Base-by-base conservation (phyloP, 1,284 basidiomycete species). In the Rhodofomes roseus region DNA sequence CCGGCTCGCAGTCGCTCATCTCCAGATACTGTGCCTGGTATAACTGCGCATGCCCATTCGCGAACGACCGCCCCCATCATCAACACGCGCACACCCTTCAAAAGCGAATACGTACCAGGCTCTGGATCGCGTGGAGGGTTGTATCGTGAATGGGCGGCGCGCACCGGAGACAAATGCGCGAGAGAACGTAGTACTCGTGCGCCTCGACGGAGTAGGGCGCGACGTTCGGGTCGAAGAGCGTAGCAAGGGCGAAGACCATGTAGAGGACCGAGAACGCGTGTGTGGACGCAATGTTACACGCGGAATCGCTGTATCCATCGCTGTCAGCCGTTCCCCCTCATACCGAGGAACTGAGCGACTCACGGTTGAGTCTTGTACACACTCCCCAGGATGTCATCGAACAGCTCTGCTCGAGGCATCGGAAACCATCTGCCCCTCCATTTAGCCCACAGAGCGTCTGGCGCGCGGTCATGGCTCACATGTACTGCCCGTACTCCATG, bases 21-120 rank as follows among this genome's bases (percentile, higher is more conserved):
- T 87, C 82, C n/a, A 83, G 73, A 67, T 81, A 88, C 56, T 81
- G 78, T 3, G 80, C 76, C 67, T 84, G 76, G 66, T 87, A 85
- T 31, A 81, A 73, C 85, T 87, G 60, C n/a, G 8, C 18, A 20
- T 9, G n/a, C 37, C 27, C 37, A 39, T 9, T 14, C 37, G n/a
- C 44, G 60, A 29, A 20, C 31, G 31, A 11, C 5, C 31, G 31
- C 31, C 37, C 2, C 9, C 4, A 8, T 9, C 8, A 2, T 25
- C 11, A 34, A 11, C 62, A 23, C 11, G 31, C 31, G 31, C 11
- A 11, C 31, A 34, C 5, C 4, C 5, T 34, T 34, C 4, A 34
- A 11, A 34, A 11, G 31, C 31, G 31, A 54, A 4, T 2, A 63
- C 82, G 40, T 61, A 87, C 86, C 66, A 83, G 68, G 11, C 81